Evolutionary conservation across 352 stramenopile genomes (phyloP).

Genomic region (Peronospora belbahrii): DNA sequence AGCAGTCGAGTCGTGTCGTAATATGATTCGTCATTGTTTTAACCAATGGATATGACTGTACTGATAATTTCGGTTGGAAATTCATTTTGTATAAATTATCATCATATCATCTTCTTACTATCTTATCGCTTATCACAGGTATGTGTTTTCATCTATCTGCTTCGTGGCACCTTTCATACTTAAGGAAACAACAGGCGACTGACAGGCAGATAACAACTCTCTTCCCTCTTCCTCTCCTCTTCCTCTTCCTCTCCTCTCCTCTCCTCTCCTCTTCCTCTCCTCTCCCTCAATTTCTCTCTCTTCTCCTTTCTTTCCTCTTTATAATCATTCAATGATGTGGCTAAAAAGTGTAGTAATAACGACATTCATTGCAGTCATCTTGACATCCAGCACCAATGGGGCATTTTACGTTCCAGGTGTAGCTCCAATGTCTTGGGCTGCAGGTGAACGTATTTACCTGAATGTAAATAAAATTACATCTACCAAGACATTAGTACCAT

Average conservation of each 20-base stretch:
- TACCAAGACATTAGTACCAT: slow-evolving; percentile 96
- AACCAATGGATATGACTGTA: too few relatives aligned
- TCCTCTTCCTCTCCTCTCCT: too few relatives aligned
- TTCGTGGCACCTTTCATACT: slow-evolving; percentile 22
- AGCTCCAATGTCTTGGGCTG: slow-evolving; percentile 73
- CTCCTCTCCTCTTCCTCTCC: not conserved
- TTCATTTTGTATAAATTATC: too few relatives aligned
- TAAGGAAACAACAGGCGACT: slow-evolving; percentile 16
- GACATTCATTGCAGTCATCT: slow-evolving; percentile 20
- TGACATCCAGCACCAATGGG: slow-evolving; percentile 21
- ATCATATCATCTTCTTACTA: not conserved
- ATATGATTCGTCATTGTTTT: too few relatives aligned
- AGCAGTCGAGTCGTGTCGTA: too few relatives aligned
- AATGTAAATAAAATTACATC: slow-evolving; percentile 98
- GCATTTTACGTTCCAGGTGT: slow-evolving; percentile 85
- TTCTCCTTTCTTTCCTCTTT: slow-evolving; percentile 3
- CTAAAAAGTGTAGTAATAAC: slow-evolving; percentile 24
- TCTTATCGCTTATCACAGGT: not conserved
- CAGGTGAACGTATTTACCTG: slow-evolving; percentile 81
- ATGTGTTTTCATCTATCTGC: slow-evolving; percentile 5
- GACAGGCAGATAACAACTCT: too few relatives aligned
- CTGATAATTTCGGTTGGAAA: too few relatives aligned
- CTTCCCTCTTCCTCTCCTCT: too few relatives aligned
- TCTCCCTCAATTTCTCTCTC: not conserved
- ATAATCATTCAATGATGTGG: slow-evolving; percentile 20